Percentiles rank a stretch among this genome's conserved stretches.
These are phyloP conservation scores for Malbranchea zuffiana DNA, from an alignment of 2,329 filamentous ascomycete species.

Conservation along the genomic window DNA sequence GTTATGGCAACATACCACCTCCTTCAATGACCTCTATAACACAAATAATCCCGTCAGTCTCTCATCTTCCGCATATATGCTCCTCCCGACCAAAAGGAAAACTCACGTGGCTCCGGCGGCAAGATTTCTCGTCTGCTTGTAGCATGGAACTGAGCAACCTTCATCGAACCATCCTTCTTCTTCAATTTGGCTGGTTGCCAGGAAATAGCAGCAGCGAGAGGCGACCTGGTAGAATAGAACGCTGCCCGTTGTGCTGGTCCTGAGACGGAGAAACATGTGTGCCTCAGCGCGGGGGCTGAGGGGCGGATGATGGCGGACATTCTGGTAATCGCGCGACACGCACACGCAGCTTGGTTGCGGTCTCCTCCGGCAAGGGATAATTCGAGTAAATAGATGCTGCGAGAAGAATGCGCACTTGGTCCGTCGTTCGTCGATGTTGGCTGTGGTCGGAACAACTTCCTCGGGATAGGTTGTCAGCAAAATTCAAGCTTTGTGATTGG, in stretches of 20 bases:
- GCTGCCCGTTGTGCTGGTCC: conserved; percentile 19
- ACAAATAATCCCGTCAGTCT: conserved; percentile 5
- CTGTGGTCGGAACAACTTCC: conserved; percentile 12
- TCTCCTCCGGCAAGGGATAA: conserved; percentile 2
- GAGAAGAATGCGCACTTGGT: background rate
- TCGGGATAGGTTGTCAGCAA: conserved; percentile 14
- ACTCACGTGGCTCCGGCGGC: conserved; percentile 74
- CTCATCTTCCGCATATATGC: background rate
- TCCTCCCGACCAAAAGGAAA: background rate
- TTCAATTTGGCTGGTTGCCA: conserved; percentile 19
- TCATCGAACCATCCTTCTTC: conserved; percentile 31
- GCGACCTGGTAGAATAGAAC: conserved; percentile 18
- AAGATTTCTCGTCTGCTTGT: conserved; percentile 65
- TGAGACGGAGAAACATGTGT: conserved; percentile 27
- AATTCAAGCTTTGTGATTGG: conserved; percentile 15
- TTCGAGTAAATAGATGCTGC: conserved; percentile 3
- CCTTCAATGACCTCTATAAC: conserved; percentile 60
- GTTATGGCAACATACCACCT: conserved; percentile 48
- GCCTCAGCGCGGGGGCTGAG: conserved; percentile 26
- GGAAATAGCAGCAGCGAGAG: conserved; percentile 12
- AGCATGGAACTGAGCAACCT: conserved; percentile 76
- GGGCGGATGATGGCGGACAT: conserved; percentile 36
- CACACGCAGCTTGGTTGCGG: conserved; percentile 1
- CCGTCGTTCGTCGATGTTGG: background rate
- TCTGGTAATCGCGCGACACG: background rate